These are phyloP conservation scores for Pyrenophora tritici-repentis DNA, from an alignment of 2,329 filamentous ascomycete species.

Conservation along the genomic window DNA sequence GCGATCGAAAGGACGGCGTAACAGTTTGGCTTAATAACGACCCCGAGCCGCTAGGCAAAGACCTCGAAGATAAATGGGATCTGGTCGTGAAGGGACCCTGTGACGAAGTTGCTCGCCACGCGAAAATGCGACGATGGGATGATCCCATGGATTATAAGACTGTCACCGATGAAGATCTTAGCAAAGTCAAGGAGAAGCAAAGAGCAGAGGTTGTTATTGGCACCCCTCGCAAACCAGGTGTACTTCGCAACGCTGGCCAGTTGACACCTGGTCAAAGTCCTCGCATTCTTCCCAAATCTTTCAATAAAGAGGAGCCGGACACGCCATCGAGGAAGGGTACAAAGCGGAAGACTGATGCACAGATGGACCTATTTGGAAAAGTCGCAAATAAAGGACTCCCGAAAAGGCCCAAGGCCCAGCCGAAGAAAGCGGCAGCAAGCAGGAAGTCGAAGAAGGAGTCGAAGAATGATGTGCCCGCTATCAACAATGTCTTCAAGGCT, in stretches of 20 bases:
- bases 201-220: slow-evolving; percentile 42
- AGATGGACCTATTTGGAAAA: slow-evolving; percentile 29
- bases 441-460: slow-evolving; percentile 36
- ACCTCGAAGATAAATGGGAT: slow-evolving; percentile 93
- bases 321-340: slow-evolving; percentile 42
- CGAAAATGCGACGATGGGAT: slow-evolving; percentile 64
- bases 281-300: slow-evolving; percentile 32
- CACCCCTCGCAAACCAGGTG: slow-evolving; percentile 38
- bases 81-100: slow-evolving; percentile 84
- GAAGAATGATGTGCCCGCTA: slow-evolving; percentile 28
- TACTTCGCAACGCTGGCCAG: slow-evolving; percentile 39
- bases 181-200: slow-evolving; percentile 37
- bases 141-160: slow-evolving; percentile 49
- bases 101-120: slow-evolving; percentile 81
- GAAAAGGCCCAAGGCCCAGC: slow-evolving; percentile 30
- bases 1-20: slow-evolving; percentile 79
- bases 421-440: slow-evolving; percentile 35
- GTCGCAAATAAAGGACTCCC: slow-evolving; percentile 27
- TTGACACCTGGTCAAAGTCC: slow-evolving; percentile 45
- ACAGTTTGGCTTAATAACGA: slow-evolving; percentile 96
- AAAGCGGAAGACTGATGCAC: slow-evolving; percentile 38
- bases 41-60: slow-evolving; percentile 76
- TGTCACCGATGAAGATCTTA: slow-evolving; percentile 43
- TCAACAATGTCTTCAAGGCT: slow-evolving; percentile 39
- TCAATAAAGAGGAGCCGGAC: slow-evolving; percentile 30